A percentile compares a stretch with the other conserved stretches of the same genome.
phyloP scores from a whole-genome alignment of 768 basidiomycete species.

The Clitopilus passeckerianus region DNA sequence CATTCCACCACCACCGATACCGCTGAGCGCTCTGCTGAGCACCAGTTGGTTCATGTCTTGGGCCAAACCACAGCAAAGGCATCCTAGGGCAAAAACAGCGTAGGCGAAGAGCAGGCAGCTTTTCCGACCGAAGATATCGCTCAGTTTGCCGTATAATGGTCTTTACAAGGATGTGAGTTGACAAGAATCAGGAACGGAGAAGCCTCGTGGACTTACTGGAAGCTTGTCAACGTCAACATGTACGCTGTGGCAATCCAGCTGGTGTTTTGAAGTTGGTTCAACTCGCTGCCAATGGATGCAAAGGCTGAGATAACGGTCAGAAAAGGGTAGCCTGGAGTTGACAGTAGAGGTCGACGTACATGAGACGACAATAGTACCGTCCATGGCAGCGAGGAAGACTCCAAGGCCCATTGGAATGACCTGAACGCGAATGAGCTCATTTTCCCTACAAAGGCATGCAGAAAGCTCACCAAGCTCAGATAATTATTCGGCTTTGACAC shows the following conservation, averaged over 20 bases:
- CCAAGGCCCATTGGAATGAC: slow-evolving; percentile 44
- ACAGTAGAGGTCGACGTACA: slow-evolving; percentile 19
- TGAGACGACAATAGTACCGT: slow-evolving; percentile 44
- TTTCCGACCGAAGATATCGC: slow-evolving; percentile 64
- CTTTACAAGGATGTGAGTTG: slow-evolving; percentile 20
- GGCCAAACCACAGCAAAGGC: slow-evolving; percentile 48
- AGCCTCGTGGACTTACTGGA: slow-evolving; percentile 38
- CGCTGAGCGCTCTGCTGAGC: slow-evolving; percentile 46
- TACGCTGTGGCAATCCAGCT: slow-evolving; percentile 67
- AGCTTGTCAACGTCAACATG: slow-evolving; percentile 54
- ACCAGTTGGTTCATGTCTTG: slow-evolving; percentile 51
- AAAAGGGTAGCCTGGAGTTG: neutral
- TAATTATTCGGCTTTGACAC: neutral
- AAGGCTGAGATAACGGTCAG: slow-evolving; percentile 27
- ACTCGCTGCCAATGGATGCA: slow-evolving; percentile 52
- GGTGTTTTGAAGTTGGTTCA: slow-evolving; percentile 58
- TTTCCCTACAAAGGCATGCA: neutral
- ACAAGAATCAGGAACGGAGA: neutral
- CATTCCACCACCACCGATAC: slow-evolving; percentile 61
- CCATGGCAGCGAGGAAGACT: slow-evolving; percentile 43
- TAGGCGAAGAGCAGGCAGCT: slow-evolving; percentile 53
- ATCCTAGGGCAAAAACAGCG: slow-evolving; percentile 47
- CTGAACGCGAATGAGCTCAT: slow-evolving; percentile 14
- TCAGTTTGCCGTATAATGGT: slow-evolving; percentile 59
- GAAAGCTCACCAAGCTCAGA: neutral